Percentiles rank a stretch among this genome's conserved stretches.
Evolutionary conservation across 148 eudicot genomes (phyloP).

Genomic region (Rhododendron simsii): DNA sequence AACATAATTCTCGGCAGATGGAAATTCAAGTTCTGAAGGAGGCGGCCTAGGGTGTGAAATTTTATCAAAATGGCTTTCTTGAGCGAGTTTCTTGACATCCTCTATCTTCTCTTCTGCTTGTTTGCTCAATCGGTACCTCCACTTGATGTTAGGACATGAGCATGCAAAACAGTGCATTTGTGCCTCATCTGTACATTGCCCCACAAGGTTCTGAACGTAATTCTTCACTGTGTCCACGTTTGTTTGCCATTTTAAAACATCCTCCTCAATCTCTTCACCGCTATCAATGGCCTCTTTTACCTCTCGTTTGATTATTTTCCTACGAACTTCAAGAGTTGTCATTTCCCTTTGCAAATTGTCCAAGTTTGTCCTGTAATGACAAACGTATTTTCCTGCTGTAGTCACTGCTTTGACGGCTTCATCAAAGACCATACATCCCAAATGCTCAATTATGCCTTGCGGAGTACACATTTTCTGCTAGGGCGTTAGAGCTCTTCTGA

Average conservation of each 20-base stretch:
- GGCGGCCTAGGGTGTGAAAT: no score
- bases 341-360: neutral
- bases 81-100: neutral
- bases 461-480: no score
- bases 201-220: neutral
- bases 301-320: accelerated
- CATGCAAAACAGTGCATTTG: neutral
- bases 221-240: neutral
- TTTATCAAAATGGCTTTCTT: no score
- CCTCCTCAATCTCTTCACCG: neutral
- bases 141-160: neutral
- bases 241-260: neutral
- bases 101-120: neutral
- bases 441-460: neutral
- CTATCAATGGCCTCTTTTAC: neutral
- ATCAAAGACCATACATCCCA: neutral
- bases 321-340: neutral
- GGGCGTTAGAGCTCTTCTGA: no score
- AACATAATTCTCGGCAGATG: no score
- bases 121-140: neutral
- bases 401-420: neutral
- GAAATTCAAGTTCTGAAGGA: no score
- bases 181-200: neutral
- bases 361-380: neutral
- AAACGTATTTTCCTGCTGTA: neutral